Percentiles rank a stretch among this genome's conserved stretches.
Conservation (phyloP, 768 basidiomycete species). For the Candolleomyces eurysporus region DNA sequence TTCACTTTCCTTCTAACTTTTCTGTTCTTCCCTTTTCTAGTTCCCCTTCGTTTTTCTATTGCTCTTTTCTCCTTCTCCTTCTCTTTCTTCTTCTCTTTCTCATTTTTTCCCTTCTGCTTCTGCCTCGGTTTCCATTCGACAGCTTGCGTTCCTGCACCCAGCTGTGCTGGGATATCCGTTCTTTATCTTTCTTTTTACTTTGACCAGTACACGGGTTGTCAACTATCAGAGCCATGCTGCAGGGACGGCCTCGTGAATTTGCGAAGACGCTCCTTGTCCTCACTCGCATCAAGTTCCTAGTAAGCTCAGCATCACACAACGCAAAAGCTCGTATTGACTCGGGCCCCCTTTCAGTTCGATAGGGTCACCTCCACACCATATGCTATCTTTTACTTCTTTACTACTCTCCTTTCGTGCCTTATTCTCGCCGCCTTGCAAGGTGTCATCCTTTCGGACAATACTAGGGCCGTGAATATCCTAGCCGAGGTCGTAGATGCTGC, state of each 20-base stretch:
- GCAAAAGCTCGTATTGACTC: too few relatives aligned
- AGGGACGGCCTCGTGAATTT: too few relatives aligned
- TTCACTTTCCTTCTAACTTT: neutral
- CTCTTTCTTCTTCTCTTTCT: neutral
- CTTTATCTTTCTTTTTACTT: too few relatives aligned
- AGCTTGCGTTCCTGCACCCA: too few relatives aligned
- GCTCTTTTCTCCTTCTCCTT: neutral
- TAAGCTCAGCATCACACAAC: too few relatives aligned
- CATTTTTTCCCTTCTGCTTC: neutral
- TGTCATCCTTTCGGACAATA: conserved; percentile 35
- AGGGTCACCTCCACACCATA: conserved; percentile 49
- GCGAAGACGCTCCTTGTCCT: too few relatives aligned
- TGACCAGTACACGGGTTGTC: too few relatives aligned
- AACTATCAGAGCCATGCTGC: too few relatives aligned
- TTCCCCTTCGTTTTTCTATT: neutral
- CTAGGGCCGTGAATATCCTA: conserved; percentile 30
- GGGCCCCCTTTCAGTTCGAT: conserved; percentile 32
- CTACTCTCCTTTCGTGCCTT: conserved; percentile 41
- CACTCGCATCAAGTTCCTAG: too few relatives aligned
- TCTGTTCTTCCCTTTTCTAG: neutral
- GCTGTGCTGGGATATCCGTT: too few relatives aligned
- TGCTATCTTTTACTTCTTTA: conserved; percentile 46
- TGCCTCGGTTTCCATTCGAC: too few relatives aligned
- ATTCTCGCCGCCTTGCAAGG: conserved; percentile 42
- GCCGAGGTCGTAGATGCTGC: conserved; percentile 20